These are phyloP conservation scores for Phycomyces nitens DNA, from an alignment of 192 early-diverging fungal species.

Conservation along the genomic window DNA sequence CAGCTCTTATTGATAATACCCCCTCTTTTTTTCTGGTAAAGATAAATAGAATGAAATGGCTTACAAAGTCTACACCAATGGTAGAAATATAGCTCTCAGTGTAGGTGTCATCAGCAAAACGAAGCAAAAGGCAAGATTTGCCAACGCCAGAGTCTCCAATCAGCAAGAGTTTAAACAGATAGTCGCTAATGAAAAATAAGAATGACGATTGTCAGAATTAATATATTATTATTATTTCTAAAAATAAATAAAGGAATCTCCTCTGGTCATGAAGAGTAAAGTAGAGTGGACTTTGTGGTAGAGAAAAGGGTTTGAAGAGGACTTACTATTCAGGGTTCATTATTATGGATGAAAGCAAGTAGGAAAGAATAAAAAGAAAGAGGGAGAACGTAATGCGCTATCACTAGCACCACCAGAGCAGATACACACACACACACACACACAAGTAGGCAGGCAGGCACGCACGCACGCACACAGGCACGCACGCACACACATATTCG, in stretches of 20 bases:
- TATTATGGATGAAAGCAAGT: background rate
- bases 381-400: background rate
- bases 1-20: conserved; percentile 1
- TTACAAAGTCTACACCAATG: conserved; percentile 95
- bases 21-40: background rate
- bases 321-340: conserved; percentile 19
- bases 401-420: too few species aligned
- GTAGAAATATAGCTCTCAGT: conserved; percentile 96
- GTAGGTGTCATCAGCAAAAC: conserved; percentile 97
- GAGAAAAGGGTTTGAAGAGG: background rate
- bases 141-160: conserved; percentile 98
- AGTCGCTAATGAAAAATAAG: conserved; percentile 63
- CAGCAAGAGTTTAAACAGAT: conserved; percentile 94
- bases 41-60: conserved; percentile 23
- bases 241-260: too few species aligned
- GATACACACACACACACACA: too few species aligned
- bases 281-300: background rate
- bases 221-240: too few species aligned
- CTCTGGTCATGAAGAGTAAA: background rate
- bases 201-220: too few species aligned
- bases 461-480: too few species aligned
- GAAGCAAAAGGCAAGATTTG: conserved; percentile 90
- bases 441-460: too few species aligned
- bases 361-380: conserved; percentile 5
- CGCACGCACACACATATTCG: too few species aligned